phyloP scores from a whole-genome alignment of 2,329 filamentous ascomycete species.

The Fusarium udum region DNA sequence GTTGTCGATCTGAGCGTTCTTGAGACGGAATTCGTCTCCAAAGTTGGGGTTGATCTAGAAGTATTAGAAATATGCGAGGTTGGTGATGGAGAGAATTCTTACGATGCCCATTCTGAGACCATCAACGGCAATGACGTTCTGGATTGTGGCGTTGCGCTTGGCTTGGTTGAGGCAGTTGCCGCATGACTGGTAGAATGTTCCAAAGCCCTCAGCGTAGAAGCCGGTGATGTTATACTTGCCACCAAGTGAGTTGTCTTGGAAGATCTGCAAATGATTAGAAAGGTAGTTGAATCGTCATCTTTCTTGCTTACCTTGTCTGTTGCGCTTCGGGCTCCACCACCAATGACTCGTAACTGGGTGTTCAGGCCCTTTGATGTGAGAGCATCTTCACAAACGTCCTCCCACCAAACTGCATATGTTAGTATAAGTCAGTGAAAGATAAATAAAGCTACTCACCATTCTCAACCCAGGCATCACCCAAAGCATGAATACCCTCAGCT shows the following conservation, averaged over 20 bases:
- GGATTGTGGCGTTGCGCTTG: conserved; percentile 42
- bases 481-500: conserved; percentile 46
- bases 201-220: conserved; percentile 44
- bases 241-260: conserved; percentile 45
- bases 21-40: conserved; percentile 44
- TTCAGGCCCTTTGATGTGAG: conserved; percentile 44
- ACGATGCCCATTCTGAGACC: conserved; percentile 42
- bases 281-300: fast-evolving
- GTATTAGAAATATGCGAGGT: fast-evolving
- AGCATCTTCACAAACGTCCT: conserved; percentile 45
- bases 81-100: not conserved
- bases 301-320: conserved; percentile 39
- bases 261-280: conserved; percentile 28
- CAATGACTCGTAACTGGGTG: conserved; percentile 44
- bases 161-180: conserved; percentile 45
- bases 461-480: conserved; percentile 45
- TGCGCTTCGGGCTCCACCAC: conserved; percentile 42
- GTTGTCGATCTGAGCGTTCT: conserved; percentile 41
- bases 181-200: conserved; percentile 45
- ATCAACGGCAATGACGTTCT: conserved; percentile 42
- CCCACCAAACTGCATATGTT: conserved; percentile 41
- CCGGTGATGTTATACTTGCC: conserved; percentile 47
- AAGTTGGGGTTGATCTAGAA: conserved; percentile 43
- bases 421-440: fast-evolving
- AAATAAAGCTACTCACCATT: conserved; percentile 31